Evolutionary conservation across 192 early-diverging fungal genomes (phyloP).

Genomic region (Diversispora epigaea): DNA sequence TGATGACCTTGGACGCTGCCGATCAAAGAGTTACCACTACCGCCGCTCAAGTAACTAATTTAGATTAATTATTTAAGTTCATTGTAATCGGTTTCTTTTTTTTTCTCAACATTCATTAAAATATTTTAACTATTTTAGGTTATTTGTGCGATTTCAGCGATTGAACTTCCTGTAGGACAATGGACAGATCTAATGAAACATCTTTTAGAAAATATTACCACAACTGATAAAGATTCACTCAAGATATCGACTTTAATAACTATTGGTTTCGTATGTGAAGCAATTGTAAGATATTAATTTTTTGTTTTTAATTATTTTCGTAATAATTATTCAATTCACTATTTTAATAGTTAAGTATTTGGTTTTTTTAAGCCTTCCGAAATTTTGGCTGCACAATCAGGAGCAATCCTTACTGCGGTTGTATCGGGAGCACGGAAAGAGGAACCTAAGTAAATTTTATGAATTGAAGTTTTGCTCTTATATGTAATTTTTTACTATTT

Average conservation of each 20-base stretch:
- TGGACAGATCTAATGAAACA: slow-evolving; percentile 87
- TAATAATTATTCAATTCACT: not conserved
- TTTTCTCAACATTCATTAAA: not conserved
- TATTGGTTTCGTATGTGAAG: slow-evolving; percentile 94
- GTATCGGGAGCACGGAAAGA: slow-evolving; percentile 94
- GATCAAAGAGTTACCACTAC: slow-evolving; percentile 58
- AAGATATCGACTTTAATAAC: slow-evolving; percentile 82
- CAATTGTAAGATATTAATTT: slow-evolving; percentile 59
- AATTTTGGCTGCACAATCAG: slow-evolving; percentile 78
- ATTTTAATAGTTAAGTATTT: not conserved
- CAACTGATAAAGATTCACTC: slow-evolving; percentile 65
- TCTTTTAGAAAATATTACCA: slow-evolving; percentile 75
- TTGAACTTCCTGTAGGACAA: slow-evolving; percentile 83
- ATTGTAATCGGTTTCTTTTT: not conserved
- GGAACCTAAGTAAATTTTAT: slow-evolving; percentile 62
- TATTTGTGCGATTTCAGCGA: slow-evolving; percentile 87
- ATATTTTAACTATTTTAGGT: slow-evolving; percentile 53
- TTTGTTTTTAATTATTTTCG: not conserved
- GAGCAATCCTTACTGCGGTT: slow-evolving; percentile 91
- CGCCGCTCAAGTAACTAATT: slow-evolving; percentile 64
- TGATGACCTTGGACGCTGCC: slow-evolving; percentile 55
- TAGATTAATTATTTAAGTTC: not conserved
- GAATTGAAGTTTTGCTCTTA: too few relatives aligned
- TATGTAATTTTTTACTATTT: too few relatives aligned
- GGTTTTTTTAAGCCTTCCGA: slow-evolving; percentile 60